phyloP scores from a whole-genome alignment of 352 stramenopile species.

The Pythium diclinum region DNA sequence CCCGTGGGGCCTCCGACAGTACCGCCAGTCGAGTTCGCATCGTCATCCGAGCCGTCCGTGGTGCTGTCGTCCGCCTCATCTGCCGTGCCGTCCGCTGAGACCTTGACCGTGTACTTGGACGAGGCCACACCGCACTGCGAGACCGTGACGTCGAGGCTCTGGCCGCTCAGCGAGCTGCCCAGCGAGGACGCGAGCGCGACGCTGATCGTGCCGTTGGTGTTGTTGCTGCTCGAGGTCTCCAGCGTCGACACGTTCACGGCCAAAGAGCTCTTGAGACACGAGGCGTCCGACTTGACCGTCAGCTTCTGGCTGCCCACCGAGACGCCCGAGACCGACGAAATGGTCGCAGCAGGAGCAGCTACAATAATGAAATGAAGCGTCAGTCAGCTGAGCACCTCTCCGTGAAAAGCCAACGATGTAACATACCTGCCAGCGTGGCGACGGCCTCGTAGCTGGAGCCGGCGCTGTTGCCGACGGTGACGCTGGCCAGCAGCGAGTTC shows the following conservation, averaged over 20 bases:
- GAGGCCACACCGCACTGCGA: slow-evolving; percentile 21
- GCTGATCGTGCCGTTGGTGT: slow-evolving; percentile 13
- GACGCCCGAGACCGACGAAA: slow-evolving; percentile 7
- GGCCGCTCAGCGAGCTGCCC: slow-evolving; percentile 5
- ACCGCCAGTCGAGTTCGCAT: background rate
- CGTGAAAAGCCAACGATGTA: too few relatives aligned
- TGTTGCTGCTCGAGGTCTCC: background rate
- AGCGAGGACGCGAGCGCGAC: slow-evolving; percentile 14
- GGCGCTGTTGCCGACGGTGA: slow-evolving; percentile 50
- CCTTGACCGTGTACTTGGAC: slow-evolving; percentile 5
- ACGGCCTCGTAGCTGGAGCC: slow-evolving; percentile 47
- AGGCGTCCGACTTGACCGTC: slow-evolving; percentile 17
- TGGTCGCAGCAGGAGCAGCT: slow-evolving; percentile 17
- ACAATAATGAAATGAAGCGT: background rate
- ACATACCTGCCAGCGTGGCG: slow-evolving; percentile 36
- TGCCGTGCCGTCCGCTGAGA: slow-evolving; percentile 4
- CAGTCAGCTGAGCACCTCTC: background rate
- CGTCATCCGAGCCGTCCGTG: slow-evolving; percentile 7
- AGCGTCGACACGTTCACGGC: slow-evolving; percentile 17
- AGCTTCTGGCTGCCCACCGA: slow-evolving; percentile 15
- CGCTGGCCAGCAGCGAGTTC: slow-evolving; percentile 41
- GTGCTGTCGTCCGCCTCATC: background rate
- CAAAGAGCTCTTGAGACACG: slow-evolving; percentile 4
- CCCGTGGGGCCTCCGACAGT: slow-evolving; percentile 9
- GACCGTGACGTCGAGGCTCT: slow-evolving; percentile 17